Conservation (phyloP, 495 filamentous ascomycete species). For the Annulohypoxylon maeteangense region DNA sequence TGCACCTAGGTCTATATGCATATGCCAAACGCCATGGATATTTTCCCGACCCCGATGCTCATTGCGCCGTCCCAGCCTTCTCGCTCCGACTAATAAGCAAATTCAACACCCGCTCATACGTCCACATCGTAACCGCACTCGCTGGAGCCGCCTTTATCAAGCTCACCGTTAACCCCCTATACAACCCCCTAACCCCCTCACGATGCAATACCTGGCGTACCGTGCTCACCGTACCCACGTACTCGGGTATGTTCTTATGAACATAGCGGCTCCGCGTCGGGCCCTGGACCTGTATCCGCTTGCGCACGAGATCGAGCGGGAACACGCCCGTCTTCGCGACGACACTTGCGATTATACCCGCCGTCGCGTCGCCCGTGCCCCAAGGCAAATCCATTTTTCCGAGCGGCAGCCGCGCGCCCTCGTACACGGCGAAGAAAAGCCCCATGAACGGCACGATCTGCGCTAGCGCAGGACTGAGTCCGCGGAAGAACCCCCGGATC, state of each 20-base stretch:
- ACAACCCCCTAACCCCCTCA: conserved; percentile 85
- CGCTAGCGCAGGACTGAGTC: conserved; percentile 77
- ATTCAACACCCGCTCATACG: conserved; percentile 80
- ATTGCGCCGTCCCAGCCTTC: conserved; percentile 4
- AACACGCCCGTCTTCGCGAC: conserved; percentile 90
- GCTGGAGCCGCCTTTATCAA: conserved; percentile 94
- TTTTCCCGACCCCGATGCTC: background rate
- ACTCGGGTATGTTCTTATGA: conserved; percentile 88
- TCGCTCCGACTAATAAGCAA: conserved; percentile 63
- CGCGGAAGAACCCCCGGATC: conserved; percentile 81
- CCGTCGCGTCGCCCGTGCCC: conserved; percentile 80
- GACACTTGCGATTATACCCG: conserved; percentile 81
- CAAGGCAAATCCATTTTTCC: conserved; percentile 69
- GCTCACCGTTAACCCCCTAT: conserved; percentile 87
- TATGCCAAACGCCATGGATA: conserved; percentile 27
- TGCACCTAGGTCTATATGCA: too few species aligned
- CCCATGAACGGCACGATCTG: conserved; percentile 98
- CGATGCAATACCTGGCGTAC: conserved; percentile 70
- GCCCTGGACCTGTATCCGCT: conserved; percentile 94
- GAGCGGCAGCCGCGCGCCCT: conserved; percentile 69
- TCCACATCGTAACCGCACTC: conserved; percentile 98
- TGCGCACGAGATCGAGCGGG: conserved; percentile 92
- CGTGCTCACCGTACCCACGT: conserved; percentile 72
- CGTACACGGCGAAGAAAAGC: conserved; percentile 91
- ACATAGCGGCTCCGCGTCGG: conserved; percentile 82